phyloP scores from a whole-genome alignment of 2,329 filamentous ascomycete genomes.

The Magnaporthales sp. region DNA sequence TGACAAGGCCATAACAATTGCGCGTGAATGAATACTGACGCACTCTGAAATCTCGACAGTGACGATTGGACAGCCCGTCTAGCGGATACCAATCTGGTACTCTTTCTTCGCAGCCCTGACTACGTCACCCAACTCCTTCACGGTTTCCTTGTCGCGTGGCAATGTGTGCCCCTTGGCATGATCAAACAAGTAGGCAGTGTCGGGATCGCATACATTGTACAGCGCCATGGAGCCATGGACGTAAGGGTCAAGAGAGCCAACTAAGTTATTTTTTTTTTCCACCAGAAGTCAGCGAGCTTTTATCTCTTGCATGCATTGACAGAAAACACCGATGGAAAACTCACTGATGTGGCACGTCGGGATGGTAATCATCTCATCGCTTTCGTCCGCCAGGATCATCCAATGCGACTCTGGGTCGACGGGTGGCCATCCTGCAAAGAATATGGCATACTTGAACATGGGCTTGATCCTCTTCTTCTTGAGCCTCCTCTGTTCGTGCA shows the following conservation, averaged over 20 bases:
- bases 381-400: slow-evolving; percentile 38
- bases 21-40: too few species aligned
- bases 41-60: neutral
- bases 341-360: slow-evolving; percentile 42
- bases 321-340: slow-evolving; percentile 12
- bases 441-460: slow-evolving; percentile 38
- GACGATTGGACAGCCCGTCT: neutral
- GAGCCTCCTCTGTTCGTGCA: slow-evolving; percentile 37
- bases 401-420: slow-evolving; percentile 31
- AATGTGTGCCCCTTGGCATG: slow-evolving; percentile 57
- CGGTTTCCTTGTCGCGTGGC: slow-evolving; percentile 40
- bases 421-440: slow-evolving; percentile 47
- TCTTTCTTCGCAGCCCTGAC: slow-evolving; percentile 23
- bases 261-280: slow-evolving; percentile 14
- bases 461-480: slow-evolving; percentile 23
- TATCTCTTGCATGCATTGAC: neutral
- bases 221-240: slow-evolving; percentile 51
- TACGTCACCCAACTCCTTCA: slow-evolving; percentile 36
- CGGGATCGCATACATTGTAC: slow-evolving; percentile 52
- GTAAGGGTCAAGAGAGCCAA: slow-evolving; percentile 50
- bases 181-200: slow-evolving; percentile 52
- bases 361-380: slow-evolving; percentile 38
- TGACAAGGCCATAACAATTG: neutral
- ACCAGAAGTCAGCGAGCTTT: neutral
- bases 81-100: neutral